phyloP scores from a whole-genome alignment of 2,329 filamentous ascomycete genomes.

The Fusarium annulatum region DNA sequence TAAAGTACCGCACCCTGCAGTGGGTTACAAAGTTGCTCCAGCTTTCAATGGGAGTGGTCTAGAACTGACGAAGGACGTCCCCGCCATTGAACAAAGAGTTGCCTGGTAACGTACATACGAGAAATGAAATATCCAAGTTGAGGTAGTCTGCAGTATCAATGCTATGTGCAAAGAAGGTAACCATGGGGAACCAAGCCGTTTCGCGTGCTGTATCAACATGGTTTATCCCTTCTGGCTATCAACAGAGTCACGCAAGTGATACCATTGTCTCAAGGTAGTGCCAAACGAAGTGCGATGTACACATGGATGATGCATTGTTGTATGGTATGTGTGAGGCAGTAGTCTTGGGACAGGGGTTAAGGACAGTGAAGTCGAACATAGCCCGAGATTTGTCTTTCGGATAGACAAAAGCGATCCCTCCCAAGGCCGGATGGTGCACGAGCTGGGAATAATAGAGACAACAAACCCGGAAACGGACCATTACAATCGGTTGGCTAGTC shows the following conservation, averaged over 20 bases:
- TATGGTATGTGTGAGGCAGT: slow-evolving; percentile 34
- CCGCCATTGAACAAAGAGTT: slow-evolving; percentile 27
- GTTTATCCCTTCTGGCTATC: slow-evolving; percentile 14
- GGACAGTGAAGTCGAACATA: slow-evolving; percentile 40
- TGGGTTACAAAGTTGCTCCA: slow-evolving; percentile 23
- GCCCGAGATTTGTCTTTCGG: slow-evolving; percentile 44
- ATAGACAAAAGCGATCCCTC: slow-evolving; percentile 26
- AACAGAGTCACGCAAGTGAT: slow-evolving; percentile 37
- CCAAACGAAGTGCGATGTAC: slow-evolving; percentile 31
- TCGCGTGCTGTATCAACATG: slow-evolving; percentile 24
- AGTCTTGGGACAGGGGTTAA: slow-evolving; percentile 33
- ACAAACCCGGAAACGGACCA: slow-evolving; percentile 27
- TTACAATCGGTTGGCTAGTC: slow-evolving; percentile 31
- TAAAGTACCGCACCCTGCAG: slow-evolving; percentile 48
- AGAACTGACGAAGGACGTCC: slow-evolving; percentile 37
- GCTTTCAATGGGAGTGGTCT: slow-evolving; percentile 37
- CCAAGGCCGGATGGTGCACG: slow-evolving; percentile 12
- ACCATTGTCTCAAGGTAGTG: slow-evolving; percentile 44
- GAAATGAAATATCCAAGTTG: not conserved
- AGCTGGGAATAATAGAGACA: slow-evolving; percentile 17
- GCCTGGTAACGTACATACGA: not conserved
- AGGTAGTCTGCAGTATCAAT: not conserved
- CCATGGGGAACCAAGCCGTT: slow-evolving; percentile 14
- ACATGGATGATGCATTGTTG: slow-evolving; percentile 23
- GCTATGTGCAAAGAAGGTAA: not conserved